Percentiles rank a stretch among this genome's conserved stretches.
Evolutionary conservation across 495 filamentous ascomycete genomes (phyloP).

Genomic region (Tuber umbilicatum): DNA sequence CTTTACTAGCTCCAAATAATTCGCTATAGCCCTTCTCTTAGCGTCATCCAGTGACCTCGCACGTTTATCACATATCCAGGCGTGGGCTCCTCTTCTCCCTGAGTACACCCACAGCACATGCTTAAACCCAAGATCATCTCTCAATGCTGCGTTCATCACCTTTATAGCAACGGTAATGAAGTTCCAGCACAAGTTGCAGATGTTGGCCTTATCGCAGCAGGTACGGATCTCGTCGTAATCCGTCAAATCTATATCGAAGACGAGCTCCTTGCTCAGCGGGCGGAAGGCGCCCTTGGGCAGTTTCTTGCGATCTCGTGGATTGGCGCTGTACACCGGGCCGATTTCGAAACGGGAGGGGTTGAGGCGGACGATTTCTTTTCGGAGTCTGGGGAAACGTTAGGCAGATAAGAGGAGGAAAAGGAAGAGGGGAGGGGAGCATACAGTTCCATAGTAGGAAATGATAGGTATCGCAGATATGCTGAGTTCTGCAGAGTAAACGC

Average conservation of each 20-base stretch:
- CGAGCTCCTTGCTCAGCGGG: constrained; percentile 81
- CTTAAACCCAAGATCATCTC: constrained; percentile 91
- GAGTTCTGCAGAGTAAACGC: constrained; percentile 86
- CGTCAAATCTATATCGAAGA: constrained; percentile 98
- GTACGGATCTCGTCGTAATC: constrained; percentile 96
- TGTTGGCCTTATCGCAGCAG: constrained; percentile 87
- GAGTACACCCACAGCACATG: constrained; percentile 99
- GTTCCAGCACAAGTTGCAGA: constrained; percentile 89
- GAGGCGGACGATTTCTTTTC: constrained; percentile 78
- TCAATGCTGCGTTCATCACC: constrained; percentile 74
- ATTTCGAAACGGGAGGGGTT: constrained; percentile 96
- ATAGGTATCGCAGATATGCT: constrained; percentile 85
- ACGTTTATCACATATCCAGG: constrained; percentile 93
- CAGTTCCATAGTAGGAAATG: constrained; percentile 79
- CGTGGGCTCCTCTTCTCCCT: constrained; percentile 89
- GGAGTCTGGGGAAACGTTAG: constrained; percentile 53
- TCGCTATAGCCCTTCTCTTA: constrained; percentile 71
- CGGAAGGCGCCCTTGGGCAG: constrained; percentile 68
- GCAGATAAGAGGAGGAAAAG: not conserved
- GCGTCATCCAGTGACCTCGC: constrained; percentile 77
- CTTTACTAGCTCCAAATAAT: constrained; percentile 78
- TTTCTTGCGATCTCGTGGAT: constrained; percentile 87
- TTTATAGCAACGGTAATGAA: constrained; percentile 98
- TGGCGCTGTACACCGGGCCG: constrained; percentile 86
- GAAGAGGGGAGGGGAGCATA: constrained; percentile 45